A percentile compares a stretch with the other conserved stretches of the same genome.
These are phyloP conservation scores for Lactarius hengduanensis DNA, from an alignment of 768 basidiomycete genomes.

Conservation along the genomic window DNA sequence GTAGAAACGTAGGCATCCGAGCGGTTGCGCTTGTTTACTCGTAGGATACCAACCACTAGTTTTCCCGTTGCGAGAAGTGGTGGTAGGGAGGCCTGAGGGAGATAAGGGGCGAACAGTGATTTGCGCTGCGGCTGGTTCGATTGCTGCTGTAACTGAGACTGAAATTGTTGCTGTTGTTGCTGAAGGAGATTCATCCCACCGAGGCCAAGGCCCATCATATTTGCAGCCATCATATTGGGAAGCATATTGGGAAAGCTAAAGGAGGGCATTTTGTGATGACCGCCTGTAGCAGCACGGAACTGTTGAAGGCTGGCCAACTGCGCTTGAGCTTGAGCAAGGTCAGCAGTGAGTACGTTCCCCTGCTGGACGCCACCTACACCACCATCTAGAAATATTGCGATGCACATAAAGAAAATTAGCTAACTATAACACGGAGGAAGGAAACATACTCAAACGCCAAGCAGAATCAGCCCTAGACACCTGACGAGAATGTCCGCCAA, in stretches of 20 bases:
- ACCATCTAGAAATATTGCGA: constrained; percentile 50
- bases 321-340: constrained; percentile 95
- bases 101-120: constrained; percentile 96
- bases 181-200: constrained; percentile 84
- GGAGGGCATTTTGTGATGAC: constrained; percentile 95
- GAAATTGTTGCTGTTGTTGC: constrained; percentile 93
- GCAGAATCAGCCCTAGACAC: constrained; percentile 75
- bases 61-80: constrained; percentile 96
- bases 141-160: constrained; percentile 93
- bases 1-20: constrained; percentile 99
- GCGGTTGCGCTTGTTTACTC: constrained; percentile 97
- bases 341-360: constrained; percentile 66
- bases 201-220: constrained; percentile 88
- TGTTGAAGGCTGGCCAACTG: constrained; percentile 95
- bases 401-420: constrained; percentile 20
- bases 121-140: constrained; percentile 92
- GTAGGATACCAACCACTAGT: constrained; percentile 92
- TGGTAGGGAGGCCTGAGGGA: constrained; percentile 95
- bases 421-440: constrained; percentile 1
- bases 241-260: constrained; percentile 99
- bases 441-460: constrained; percentile 82
- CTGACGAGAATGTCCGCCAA: constrained; percentile 73
- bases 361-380: constrained; percentile 62
- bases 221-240: constrained; percentile 95
- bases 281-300: constrained; percentile 92